Percentiles rank a stretch among this genome's conserved stretches.
Conservation (phyloP, 208 protist genomes). For the Strigomonas oncopelti region DNA sequence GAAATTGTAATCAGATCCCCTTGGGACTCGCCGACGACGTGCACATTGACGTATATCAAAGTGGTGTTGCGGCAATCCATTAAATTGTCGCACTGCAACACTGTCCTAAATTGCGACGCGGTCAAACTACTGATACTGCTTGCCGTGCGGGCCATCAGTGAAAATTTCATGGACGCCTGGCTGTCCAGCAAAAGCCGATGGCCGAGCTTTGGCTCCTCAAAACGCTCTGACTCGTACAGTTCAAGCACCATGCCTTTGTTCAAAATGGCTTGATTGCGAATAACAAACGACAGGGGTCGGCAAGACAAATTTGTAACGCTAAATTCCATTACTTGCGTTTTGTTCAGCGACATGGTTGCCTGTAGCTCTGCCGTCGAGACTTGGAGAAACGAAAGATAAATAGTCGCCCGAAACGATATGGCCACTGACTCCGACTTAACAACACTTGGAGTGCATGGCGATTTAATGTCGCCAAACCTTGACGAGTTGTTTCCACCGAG, state of each 20-base stretch:
- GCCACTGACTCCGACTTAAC: conserved; percentile 30
- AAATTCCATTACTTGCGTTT: conserved; percentile 72
- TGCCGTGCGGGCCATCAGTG: conserved; percentile 58
- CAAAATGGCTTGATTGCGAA: conserved; percentile 61
- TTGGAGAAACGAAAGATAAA: conserved; percentile 70
- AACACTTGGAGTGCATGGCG: not conserved
- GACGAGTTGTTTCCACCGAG: not conserved
- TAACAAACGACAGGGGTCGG: conserved; percentile 65
- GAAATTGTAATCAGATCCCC: conserved; percentile 56
- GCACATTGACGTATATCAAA: conserved; percentile 67
- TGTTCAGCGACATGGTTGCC: conserved; percentile 64
- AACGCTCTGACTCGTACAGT: conserved; percentile 70
- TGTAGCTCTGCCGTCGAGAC: conserved; percentile 64
- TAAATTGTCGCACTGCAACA: conserved; percentile 84
- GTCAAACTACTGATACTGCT: conserved; percentile 16
- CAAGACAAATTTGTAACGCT: conserved; percentile 64
- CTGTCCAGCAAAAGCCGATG: conserved; percentile 55
- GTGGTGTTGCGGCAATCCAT: conserved; percentile 58
- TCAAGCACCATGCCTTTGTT: conserved; percentile 57
- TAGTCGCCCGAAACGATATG: conserved; percentile 53
- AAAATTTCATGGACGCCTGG: conserved; percentile 73
- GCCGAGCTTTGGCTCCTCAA: conserved; percentile 73
- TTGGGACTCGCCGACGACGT: conserved; percentile 55
- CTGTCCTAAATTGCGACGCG: conserved; percentile 42
- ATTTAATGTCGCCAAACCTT: not conserved